Evolutionary conservation across 805 yeast species (phyloP), one percentile per base, ranked within the genome.

Genomic region (Zygotorulaspora florentina): DNA sequence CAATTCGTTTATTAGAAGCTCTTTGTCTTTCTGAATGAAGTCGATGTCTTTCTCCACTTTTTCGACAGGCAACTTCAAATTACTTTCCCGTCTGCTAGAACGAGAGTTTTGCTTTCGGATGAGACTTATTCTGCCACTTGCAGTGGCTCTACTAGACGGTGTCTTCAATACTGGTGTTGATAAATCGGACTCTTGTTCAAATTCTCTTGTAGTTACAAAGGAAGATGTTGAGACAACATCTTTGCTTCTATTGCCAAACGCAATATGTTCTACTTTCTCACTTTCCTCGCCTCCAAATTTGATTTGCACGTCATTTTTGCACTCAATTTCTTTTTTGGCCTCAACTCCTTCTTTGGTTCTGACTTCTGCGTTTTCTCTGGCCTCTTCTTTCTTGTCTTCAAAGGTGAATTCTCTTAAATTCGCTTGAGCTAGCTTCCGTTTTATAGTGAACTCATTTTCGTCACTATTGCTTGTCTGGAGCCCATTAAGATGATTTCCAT

Each of bases 371-470:
- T n/a, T 33, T 13, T n/a, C 16, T n/a, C 11, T 11, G 12, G 5
- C 20, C n/a, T 18, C 31, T 35, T 31, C 38, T 17, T 27, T 45
- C 7, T 51, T 44, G 17, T 42, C 47, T 40, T 65, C 74, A 42
- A 67, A 68, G 16, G 69, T 67, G 48, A 70, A 70, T 50, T 68
- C 71, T 51, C 84, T 66, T 39, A 83, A 63, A 53, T 82, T 74
- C 11, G 65, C 64, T 36, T 72, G 66, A 0, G 77, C 80, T 8
- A 63, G 63, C 57, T 80, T 81, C 62, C 81, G 81, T 45, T 60
- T 66, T 51, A 75, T 66, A 15, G 47, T 44, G 28, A 25, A 42
- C 11, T 25, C 12, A 15, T 27, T 27, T 40, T 25, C 42, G 27
- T 39, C 34, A 17, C 13, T 28, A 8, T 15, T 8, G 25, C 25